A percentile compares a stretch with the other conserved stretches of the same genome.
phyloP scores from a whole-genome alignment of 192 early-diverging fungal species.

The Umbelopsis ramanniana region DNA sequence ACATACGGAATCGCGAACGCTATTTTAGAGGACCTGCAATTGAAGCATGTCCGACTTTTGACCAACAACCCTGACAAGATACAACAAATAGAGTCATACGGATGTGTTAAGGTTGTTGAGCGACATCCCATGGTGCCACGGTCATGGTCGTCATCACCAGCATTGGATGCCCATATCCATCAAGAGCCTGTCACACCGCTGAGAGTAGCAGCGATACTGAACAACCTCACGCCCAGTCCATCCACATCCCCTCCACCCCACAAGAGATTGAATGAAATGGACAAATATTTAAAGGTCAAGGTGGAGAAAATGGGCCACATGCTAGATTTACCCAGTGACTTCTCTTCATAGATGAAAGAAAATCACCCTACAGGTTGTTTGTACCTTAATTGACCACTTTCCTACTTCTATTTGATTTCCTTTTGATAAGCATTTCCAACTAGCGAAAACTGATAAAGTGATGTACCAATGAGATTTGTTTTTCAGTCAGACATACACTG shows the following conservation, averaged over 20 bases:
- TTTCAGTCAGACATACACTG: not conserved
- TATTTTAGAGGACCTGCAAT: slow-evolving; percentile 81
- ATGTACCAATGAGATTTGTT: no score
- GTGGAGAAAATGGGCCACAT: slow-evolving; percentile 92
- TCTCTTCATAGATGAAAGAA: not conserved
- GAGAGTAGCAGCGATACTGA: not conserved
- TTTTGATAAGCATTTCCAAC: not conserved
- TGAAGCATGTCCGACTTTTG: slow-evolving; percentile 76
- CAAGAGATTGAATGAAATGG: slow-evolving; percentile 58
- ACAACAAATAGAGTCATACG: slow-evolving; percentile 69
- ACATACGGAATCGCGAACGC: slow-evolving; percentile 87
- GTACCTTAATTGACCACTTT: not conserved
- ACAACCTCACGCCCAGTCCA: slow-evolving; percentile 22
- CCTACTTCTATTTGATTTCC: not conserved
- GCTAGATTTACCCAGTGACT: slow-evolving; percentile 60
- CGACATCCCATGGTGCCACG: slow-evolving; percentile 92
- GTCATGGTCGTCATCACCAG: slow-evolving; percentile 66
- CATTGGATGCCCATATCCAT: slow-evolving; percentile 26
- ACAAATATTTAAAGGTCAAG: slow-evolving; percentile 88
- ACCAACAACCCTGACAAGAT: slow-evolving; percentile 99
- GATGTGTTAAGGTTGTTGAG: slow-evolving; percentile 74
- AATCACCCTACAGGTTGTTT: not conserved
- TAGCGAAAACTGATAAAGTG: no score
- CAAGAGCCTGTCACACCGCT: not conserved
- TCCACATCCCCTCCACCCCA: slow-evolving; percentile 35